Base-by-base conservation (phyloP, 345 rosid species). In the Populus alba region DNA sequence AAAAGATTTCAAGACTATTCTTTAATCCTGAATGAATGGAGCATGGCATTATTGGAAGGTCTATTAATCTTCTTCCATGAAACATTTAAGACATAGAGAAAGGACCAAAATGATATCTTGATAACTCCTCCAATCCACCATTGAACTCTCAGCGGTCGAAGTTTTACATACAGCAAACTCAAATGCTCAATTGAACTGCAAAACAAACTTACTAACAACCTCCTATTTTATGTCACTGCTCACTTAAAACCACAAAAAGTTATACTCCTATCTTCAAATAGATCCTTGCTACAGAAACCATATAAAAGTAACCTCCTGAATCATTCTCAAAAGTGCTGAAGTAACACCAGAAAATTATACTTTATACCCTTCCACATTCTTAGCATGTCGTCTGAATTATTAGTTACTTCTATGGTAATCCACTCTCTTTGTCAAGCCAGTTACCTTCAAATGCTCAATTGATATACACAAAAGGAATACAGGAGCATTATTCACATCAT, bases 401-500 rank as follows among this genome's bases (percentile, higher is more conserved):
- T 18, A 53, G 25, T 55, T 55, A 55, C 25, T 3, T 20, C 61
- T 55, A 7, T 2, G 61, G 61, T 22, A 55, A 55, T 55, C 23
- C 23, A 55, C 8, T 22, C 49, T 45, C 47, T 49, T 7, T 13
- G 17, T 35, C 37, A 61, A 37, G 55, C 55, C 67, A 77, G 15
- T 25, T 55, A 37, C 29, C 59, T 41, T 37, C 53, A 68, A 25
- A 49, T 9, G 45, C 35, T 68, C 10, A 7, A n/a, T 59, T 11
- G 17, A 49, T 69, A 38, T 68, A 37, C 55, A 57, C 41, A 69
- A 43, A 77, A 45, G 62, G 75, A 63, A 25, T 53, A 63, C 4
- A 62, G 27, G 53, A 71, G 66, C 49, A 66, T 11, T 25, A 71
- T 72, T 63, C 71, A 65, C 16, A 62, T 78, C 62, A 72, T 3